These are phyloP conservation scores for Obba rivulosa DNA, from an alignment of 768 basidiomycete genomes.

Conservation along the genomic window DNA sequence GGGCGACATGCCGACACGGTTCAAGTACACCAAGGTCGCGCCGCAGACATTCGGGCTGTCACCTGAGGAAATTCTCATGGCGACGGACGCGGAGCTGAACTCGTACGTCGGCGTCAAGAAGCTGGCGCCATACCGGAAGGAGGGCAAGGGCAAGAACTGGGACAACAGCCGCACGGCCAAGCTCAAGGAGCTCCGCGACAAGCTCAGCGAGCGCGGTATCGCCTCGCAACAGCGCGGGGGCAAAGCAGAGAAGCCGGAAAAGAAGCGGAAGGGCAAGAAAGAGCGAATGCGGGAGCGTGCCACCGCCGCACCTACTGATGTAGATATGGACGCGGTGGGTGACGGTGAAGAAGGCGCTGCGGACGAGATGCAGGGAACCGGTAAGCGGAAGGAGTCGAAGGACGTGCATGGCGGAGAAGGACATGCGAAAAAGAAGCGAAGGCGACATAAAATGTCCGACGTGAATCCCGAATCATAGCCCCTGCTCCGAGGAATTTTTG, in stretches of 20 bases:
- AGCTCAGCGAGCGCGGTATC: constrained; percentile 41
- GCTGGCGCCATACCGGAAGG: constrained; percentile 82
- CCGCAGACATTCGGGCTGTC: constrained; percentile 63
- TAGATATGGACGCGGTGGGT: constrained; percentile 14
- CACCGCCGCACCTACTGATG: constrained; percentile 19
- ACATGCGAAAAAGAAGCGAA: constrained; percentile 34
- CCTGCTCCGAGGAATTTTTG: too few species aligned
- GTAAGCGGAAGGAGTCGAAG: constrained; percentile 9
- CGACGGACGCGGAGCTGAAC: constrained; percentile 91
- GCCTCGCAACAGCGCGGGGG: constrained; percentile 12
- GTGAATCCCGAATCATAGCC: too few species aligned
- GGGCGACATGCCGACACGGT: constrained; percentile 85
- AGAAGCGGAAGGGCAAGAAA: constrained; percentile 70
- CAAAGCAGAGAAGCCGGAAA: constrained; percentile 24
- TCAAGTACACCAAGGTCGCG: constrained; percentile 79
- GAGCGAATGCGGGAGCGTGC: constrained; percentile 52
- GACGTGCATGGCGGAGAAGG: constrained; percentile 11
- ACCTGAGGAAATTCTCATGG: constrained; percentile 83
- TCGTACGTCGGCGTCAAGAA: constrained; percentile 85
- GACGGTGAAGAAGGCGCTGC: constrained; percentile 41
- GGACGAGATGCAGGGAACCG: constrained; percentile 2
- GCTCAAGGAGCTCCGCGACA: constrained; percentile 67
- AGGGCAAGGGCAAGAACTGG: constrained; percentile 44
- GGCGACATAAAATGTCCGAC: constrained; percentile 32
- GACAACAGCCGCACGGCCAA: constrained; percentile 58